Evolutionary conservation across 2,329 filamentous ascomycete species (phyloP).

Genomic region (Colletotrichum horii): DNA sequence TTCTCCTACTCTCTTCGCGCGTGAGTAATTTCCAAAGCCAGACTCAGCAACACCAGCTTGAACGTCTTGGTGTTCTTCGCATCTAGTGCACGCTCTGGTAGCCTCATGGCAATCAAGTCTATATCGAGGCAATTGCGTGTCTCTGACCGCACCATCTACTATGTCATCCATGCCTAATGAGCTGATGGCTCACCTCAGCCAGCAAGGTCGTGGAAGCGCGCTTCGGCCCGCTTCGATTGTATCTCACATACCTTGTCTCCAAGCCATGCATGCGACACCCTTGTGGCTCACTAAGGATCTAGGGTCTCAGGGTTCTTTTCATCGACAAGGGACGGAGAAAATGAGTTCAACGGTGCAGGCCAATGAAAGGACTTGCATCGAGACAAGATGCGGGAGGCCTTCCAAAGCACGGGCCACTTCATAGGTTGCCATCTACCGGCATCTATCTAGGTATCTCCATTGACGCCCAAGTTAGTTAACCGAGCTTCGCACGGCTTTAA

Average conservation of each 20-base stretch:
- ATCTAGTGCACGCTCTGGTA: background rate
- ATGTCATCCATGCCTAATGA: background rate
- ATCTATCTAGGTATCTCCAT: background rate
- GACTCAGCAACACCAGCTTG: background rate
- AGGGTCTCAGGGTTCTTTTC: background rate
- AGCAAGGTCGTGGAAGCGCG: background rate
- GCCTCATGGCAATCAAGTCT: too few species aligned
- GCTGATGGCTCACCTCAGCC: background rate
- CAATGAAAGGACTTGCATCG: background rate
- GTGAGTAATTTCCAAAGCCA: background rate
- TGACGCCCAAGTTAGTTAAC: background rate
- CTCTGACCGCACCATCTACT: background rate
- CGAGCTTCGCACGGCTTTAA: background rate
- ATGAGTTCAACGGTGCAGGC: background rate
- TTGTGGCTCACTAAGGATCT: background rate
- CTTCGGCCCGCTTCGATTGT: background rate
- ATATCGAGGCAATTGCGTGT: background rate
- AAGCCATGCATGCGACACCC: background rate
- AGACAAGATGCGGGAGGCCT: background rate
- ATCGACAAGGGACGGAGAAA: background rate
- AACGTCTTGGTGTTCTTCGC: background rate
- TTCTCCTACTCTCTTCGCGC: background rate
- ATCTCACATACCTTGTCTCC: background rate
- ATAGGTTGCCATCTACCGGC: background rate
- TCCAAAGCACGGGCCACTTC: background rate